These are phyloP conservation scores for Beta lomatogona DNA, from an alignment of 179 eudicot species.

Conservation along the genomic window DNA sequence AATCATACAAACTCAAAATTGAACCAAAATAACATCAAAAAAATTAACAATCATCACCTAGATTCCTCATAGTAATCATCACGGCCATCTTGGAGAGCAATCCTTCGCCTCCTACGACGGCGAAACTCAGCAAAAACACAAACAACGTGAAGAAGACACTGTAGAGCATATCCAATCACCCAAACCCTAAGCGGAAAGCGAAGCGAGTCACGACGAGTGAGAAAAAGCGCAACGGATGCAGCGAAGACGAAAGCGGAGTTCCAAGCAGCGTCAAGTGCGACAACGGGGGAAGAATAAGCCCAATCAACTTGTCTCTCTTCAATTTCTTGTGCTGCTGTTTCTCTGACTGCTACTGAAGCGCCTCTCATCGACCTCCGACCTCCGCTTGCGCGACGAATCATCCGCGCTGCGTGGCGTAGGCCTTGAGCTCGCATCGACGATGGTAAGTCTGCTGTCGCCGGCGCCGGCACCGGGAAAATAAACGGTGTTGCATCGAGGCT, in stretches of 20 bases:
- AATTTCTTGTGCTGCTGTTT: conserved; percentile 61
- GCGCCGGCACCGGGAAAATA: conserved; percentile 14
- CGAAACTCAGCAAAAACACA: conserved; percentile 55
- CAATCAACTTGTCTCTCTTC: conserved; percentile 67
- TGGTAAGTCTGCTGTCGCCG: neutral
- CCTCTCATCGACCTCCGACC: conserved; percentile 49
- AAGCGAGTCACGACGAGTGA: conserved; percentile 37
- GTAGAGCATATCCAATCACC: conserved; percentile 53
- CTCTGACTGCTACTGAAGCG: conserved; percentile 65
- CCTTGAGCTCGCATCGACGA: conserved; percentile 42
- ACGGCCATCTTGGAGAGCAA: neutral
- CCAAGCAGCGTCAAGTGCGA: conserved; percentile 59
- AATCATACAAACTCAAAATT: neutral
- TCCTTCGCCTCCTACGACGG: conserved; percentile 38
- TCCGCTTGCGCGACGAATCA: conserved; percentile 48
- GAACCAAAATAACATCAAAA: neutral
- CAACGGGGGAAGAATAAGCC: conserved; percentile 65
- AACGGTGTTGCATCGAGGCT: conserved; percentile 44
- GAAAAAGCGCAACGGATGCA: conserved; percentile 32
- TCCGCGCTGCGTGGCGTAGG: conserved; percentile 54
- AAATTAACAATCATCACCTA: neutral
- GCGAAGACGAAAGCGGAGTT: conserved; percentile 51
- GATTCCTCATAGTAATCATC: conserved; percentile 26
- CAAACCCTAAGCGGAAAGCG: conserved; percentile 49
- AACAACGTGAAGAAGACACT: conserved; percentile 54